phyloP scores from a whole-genome alignment of 2,329 filamentous ascomycete species.

The Alternaria consortialis region DNA sequence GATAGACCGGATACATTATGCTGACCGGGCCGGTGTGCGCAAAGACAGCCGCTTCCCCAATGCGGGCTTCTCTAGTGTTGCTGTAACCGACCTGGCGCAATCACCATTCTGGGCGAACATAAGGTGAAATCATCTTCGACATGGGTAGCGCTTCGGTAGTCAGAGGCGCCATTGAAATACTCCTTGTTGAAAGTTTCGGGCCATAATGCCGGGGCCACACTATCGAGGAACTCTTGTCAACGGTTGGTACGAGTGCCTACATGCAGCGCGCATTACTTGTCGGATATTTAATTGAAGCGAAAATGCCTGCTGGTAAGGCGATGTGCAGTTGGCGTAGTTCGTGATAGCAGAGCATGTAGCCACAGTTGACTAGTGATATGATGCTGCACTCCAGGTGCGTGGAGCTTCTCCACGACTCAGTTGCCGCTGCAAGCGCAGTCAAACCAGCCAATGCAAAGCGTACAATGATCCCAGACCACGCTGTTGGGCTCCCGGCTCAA shows the following conservation, averaged over 20 bases:
- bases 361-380: not conserved
- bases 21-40: slow-evolving; percentile 36
- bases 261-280: slow-evolving; percentile 24
- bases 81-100: slow-evolving; percentile 37
- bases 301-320: slow-evolving; percentile 8
- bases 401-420: slow-evolving; percentile 19
- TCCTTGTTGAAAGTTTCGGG: slow-evolving; percentile 17
- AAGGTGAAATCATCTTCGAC: slow-evolving; percentile 18
- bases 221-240: slow-evolving; percentile 12
- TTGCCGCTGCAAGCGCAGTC: slow-evolving; percentile 41
- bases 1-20: slow-evolving; percentile 64
- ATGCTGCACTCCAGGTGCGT: slow-evolving; percentile 21
- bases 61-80: slow-evolving; percentile 47
- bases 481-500: slow-evolving; percentile 41
- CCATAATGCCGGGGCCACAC: slow-evolving; percentile 14
- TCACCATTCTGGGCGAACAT: slow-evolving; percentile 42
- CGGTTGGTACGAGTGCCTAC: slow-evolving; percentile 16
- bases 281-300: not conserved
- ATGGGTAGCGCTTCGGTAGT: slow-evolving; percentile 7
- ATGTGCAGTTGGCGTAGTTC: slow-evolving; percentile 1
- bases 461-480: slow-evolving; percentile 40
- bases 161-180: slow-evolving; percentile 17
- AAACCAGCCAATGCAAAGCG: slow-evolving; percentile 32
- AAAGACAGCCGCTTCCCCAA: slow-evolving; percentile 47
- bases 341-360: no score